These are phyloP conservation scores for Trichoderma sp. DNA, from an alignment of 2,329 filamentous ascomycete species.

Conservation along the genomic window DNA sequence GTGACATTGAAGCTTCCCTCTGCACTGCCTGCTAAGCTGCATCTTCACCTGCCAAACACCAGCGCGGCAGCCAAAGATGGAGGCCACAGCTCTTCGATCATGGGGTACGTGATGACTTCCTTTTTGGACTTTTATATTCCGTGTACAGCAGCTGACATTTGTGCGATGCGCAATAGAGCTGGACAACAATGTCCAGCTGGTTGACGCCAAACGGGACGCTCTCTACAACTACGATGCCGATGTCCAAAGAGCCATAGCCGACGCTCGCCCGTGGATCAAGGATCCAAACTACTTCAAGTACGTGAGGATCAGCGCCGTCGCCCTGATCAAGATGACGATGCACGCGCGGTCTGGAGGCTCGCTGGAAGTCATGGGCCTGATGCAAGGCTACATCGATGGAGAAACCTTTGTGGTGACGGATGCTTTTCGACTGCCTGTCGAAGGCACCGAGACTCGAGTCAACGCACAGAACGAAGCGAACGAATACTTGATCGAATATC, in stretches of 20 bases:
- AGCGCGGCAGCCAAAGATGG: slow-evolving; percentile 24
- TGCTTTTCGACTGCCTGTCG: slow-evolving; percentile 88
- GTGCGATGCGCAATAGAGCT: slow-evolving; percentile 59
- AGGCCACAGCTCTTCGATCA: slow-evolving; percentile 28
- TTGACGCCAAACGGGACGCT: slow-evolving; percentile 84
- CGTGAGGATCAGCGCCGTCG: slow-evolving; percentile 89
- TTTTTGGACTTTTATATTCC: background rate
- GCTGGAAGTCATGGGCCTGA: slow-evolving; percentile 95
- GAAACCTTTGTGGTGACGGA: slow-evolving; percentile 91
- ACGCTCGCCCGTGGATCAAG: slow-evolving; percentile 69
- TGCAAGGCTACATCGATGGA: slow-evolving; percentile 89
- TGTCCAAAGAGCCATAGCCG: slow-evolving; percentile 64
- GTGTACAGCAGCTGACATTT: background rate
- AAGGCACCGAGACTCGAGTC: slow-evolving; percentile 96
- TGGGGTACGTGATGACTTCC: slow-evolving; percentile 27
- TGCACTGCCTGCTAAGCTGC: background rate
- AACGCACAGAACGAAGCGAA: slow-evolving; percentile 95
- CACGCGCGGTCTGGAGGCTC: slow-evolving; percentile 92
- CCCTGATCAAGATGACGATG: slow-evolving; percentile 98
- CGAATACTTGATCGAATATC: slow-evolving; percentile 91
- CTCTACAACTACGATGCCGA: slow-evolving; percentile 79
- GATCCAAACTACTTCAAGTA: slow-evolving; percentile 88
- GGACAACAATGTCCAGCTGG: slow-evolving; percentile 78
- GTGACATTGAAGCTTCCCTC: background rate
- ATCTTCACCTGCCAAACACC: slow-evolving; percentile 5